Evolutionary conservation across 2,329 filamentous ascomycete species (phyloP), one percentile per base, ranked within the genome.

Genomic region (Beauveria sp.): DNA sequence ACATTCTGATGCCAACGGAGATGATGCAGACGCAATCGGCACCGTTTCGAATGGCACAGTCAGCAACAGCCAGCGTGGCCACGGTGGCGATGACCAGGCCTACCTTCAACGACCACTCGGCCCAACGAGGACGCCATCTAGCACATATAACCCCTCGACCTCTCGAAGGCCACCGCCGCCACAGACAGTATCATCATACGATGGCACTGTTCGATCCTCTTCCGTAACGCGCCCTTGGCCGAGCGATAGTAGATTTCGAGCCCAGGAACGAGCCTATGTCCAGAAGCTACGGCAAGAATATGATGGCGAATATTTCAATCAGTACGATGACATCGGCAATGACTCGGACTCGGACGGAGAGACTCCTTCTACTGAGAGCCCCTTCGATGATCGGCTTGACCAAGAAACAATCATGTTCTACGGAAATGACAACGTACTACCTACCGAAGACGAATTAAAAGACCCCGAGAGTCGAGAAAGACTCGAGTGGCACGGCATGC

Each of bases 401-500:
- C 90, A 96, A 67, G 93, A 97, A 72, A 93, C 91, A 20, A 86
- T 96, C 70, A 86, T 98, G 72, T 96, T 96, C 69, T 93, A 96
- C 70, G 90, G 91, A 62, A 92, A 93, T 69, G 91, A 97, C 69
- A 89, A 95, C 66, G 84, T 91, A 66, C 90, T 95, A 68, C 93
- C 93, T 1, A 95, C 91, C 3, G 82, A 91, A 26, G 95, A 98
- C 69, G 95, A 99, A 72, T 75, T 98, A 58, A 89, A 90, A 73
- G 90, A 97, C 68, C 90, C 92, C 1, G 86, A 87, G 65, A 97
- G 93, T 70, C 84, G 93, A 64, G 95, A 98, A 74, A 83, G 93
- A 50, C 79, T 99, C 26, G 95, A 99, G 75, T 99, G 95, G 95
- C 93, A 99, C 75, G 91, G 91, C 3, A 99, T 99, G 95, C 78